A percentile compares a stretch with the other conserved stretches of the same genome.
phyloP scores from a whole-genome alignment of 2,329 filamentous ascomycete species.

The Paracamarosporium sp. region DNA sequence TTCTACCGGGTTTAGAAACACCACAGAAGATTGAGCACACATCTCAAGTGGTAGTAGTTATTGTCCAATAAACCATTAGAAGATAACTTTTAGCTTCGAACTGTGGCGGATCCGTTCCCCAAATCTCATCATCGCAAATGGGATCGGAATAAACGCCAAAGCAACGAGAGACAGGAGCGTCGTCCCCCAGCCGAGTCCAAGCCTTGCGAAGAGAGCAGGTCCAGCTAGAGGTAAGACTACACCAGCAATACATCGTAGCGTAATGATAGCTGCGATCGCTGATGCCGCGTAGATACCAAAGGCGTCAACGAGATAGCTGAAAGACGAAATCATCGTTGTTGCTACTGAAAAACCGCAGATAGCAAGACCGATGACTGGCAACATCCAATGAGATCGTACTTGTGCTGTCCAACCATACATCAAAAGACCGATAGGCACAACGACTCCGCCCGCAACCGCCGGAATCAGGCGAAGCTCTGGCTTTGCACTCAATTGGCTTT shows the following conservation, averaged over 20 bases:
- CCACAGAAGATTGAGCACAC: too few species aligned
- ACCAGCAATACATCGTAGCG: slow-evolving; percentile 25
- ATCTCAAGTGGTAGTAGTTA: too few species aligned
- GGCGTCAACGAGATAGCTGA: slow-evolving; percentile 58
- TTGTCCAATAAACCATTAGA: too few species aligned
- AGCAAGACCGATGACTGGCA: slow-evolving; percentile 45
- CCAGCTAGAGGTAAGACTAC: slow-evolving; percentile 11
- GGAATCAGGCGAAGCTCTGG: slow-evolving; percentile 12
- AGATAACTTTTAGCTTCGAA: neutral
- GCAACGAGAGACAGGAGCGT: neutral
- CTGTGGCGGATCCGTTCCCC: neutral
- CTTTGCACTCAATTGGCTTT: too few species aligned
- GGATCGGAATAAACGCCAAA: neutral
- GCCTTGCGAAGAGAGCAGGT: neutral
- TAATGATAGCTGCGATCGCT: slow-evolving; percentile 61
- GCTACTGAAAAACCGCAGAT: slow-evolving; percentile 6
- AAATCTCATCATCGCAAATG: neutral
- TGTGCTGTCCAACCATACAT: slow-evolving; percentile 60
- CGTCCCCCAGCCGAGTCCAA: slow-evolving; percentile 10
- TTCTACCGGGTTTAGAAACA: too few species aligned
- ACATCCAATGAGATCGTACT: slow-evolving; percentile 59
- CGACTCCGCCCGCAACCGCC: slow-evolving; percentile 8
- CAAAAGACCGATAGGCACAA: slow-evolving; percentile 46
- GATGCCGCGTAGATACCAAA: slow-evolving; percentile 61
- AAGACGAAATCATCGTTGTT: slow-evolving; percentile 1